Percentiles rank a stretch among this genome's conserved stretches.
Evolutionary conservation across 164 flowering plant genomes (phyloP).

Genomic region (Malania oleifera): DNA sequence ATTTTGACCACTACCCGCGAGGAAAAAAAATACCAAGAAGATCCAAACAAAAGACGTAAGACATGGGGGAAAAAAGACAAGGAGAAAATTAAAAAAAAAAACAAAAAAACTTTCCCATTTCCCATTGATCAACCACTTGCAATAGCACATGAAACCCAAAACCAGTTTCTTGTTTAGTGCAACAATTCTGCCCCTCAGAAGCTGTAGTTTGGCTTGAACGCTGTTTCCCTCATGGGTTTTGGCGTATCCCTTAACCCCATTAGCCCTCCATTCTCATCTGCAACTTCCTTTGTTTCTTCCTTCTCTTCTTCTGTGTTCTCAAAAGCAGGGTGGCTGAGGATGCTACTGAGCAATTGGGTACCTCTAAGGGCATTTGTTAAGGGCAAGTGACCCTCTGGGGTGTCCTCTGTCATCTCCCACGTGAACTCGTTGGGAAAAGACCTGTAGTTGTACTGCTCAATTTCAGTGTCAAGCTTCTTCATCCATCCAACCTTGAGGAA

Average conservation of each 20-base stretch:
- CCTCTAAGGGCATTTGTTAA: constrained; percentile 93
- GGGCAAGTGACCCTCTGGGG: constrained; percentile 87
- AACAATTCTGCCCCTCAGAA: too few relatives aligned
- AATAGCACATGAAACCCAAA: too few relatives aligned
- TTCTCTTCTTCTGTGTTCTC: constrained; percentile 21
- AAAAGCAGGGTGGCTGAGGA: constrained; percentile 79
- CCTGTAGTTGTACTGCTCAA: constrained; percentile 81
- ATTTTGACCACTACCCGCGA: too few relatives aligned
- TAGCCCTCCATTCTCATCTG: constrained; percentile 6
- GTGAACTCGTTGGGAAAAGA: constrained; percentile 78
- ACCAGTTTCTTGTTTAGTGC: too few relatives aligned
- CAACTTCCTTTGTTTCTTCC: constrained; percentile 26
- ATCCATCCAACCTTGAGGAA: constrained; percentile 89
- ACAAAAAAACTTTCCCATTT: too few relatives aligned
- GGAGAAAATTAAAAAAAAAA: too few relatives aligned
- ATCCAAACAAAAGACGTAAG: too few relatives aligned
- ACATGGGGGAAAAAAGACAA: too few relatives aligned
- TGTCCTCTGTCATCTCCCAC: constrained; percentile 70
- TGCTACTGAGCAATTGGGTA: constrained; percentile 58
- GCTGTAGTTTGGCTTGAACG: constrained; percentile 48
- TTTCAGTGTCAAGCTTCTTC: constrained; percentile 91
- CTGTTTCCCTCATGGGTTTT: constrained; percentile 29
- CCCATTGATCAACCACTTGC: too few relatives aligned
- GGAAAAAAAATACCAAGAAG: too few relatives aligned
- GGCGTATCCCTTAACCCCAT: constrained; percentile 20